A percentile compares a stretch with the other conserved stretches of the same genome.
Conservation (phyloP, 257 asterid genomes). For the Coffea eugenioides region DNA sequence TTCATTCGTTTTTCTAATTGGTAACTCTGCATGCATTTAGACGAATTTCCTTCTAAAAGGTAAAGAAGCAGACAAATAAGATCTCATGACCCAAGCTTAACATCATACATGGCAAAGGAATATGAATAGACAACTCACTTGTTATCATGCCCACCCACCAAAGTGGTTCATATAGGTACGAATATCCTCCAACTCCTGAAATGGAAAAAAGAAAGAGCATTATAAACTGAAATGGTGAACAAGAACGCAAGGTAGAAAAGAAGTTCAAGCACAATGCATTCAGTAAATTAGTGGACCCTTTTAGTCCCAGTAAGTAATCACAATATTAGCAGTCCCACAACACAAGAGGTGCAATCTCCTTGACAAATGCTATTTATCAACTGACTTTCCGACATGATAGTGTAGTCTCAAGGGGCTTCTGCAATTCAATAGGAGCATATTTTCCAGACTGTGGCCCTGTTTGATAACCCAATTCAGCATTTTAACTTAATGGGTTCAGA, state of each 20-base stretch:
- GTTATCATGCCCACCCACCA: slow-evolving; percentile 96
- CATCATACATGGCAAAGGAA: background rate
- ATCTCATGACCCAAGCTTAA: background rate
- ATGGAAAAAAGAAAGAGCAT: background rate
- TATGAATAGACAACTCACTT: slow-evolving; percentile 47
- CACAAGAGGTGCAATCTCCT: background rate
- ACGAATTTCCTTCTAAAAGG: background rate
- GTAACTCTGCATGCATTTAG: background rate
- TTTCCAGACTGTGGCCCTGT: background rate
- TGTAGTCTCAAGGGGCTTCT: background rate
- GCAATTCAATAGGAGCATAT: background rate
- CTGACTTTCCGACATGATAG: background rate
- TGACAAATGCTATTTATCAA: background rate
- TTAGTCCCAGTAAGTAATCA: background rate
- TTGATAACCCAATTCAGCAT: too few relatives aligned
- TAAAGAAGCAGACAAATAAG: background rate
- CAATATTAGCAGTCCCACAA: background rate
- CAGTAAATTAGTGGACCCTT: background rate
- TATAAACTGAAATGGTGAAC: background rate
- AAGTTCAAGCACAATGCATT: background rate
- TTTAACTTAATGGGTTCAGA: too few relatives aligned
- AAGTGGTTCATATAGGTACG: slow-evolving; percentile 73
- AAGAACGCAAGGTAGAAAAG: background rate
- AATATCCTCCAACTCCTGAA: slow-evolving; percentile 90
- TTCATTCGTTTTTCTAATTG: background rate